Evolutionary conservation across 1,284 basidiomycete species (phyloP), one percentile per base, ranked within the genome.

Genomic region (Ustilago esculenta): DNA sequence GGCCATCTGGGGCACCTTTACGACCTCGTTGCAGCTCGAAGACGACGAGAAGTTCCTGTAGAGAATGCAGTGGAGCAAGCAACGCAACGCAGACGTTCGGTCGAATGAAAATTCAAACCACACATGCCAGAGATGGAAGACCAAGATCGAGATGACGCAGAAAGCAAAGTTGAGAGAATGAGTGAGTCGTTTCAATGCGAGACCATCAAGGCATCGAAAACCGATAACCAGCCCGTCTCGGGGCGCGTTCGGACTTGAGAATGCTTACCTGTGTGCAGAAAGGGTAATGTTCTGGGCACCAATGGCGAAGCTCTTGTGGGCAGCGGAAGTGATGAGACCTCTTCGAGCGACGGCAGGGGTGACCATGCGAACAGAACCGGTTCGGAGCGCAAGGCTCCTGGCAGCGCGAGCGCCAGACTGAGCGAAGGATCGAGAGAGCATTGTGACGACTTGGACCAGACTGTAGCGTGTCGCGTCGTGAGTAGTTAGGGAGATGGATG

Each of bases 1-100:
- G 50, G 95, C 94, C 94, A 98, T 97, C 84, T 94, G 91, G 23
- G 95, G 95, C 43, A 98, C 95, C 86, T 98, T 94, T 80, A 98
- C 88, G 56, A 90, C 91, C 84, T 94, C 75, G 20, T 61, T 73
- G 33, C 49, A 50, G 56, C 50, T 59, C n/a, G 61, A 50, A 4
- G 72, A 60, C 21, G 68, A 46, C 20, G 74, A 75, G 33, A 76
- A 71, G 54, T 43, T 50, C 43, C 68, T 69, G 47, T 34, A 23
- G 5, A 33, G 4, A 32, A 27, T 17, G 20, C 32, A 21, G 12
- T 20, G 0, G 18, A 39, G 18, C 7, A 37, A 14, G 12, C 12
- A 33, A 29, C 7, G 21, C 21, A 17, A 3, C 11, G 21, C n/a
- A n/a, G n/a, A n/a, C n/a, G n/a, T n/a, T n/a, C n/a, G n/a, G n/a